These are phyloP conservation scores for Jatropha podagrica DNA, from an alignment of 441 rosid species.

Conservation along the genomic window DNA sequence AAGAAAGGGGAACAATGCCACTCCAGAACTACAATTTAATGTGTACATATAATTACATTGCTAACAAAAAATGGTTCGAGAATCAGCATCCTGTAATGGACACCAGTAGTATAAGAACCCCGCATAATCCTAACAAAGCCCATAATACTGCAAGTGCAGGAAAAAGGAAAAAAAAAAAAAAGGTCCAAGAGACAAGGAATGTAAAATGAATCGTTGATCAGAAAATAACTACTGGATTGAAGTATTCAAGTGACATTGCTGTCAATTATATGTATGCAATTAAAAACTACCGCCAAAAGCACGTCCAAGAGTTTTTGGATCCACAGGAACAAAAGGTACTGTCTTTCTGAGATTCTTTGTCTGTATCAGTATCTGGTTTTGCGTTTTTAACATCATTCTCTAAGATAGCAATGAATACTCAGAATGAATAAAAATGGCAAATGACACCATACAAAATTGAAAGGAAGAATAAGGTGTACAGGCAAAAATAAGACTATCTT, in stretches of 20 bases:
- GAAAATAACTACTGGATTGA: background rate
- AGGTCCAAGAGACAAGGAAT: too few relatives aligned
- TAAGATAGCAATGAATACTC: constrained; percentile 19
- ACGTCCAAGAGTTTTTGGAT: constrained; percentile 10
- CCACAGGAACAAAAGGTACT: constrained; percentile 52
- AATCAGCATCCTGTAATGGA: constrained; percentile 75
- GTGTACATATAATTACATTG: constrained; percentile 56
- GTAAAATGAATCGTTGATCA: background rate
- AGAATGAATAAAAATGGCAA: constrained; percentile 15
- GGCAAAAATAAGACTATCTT: constrained; percentile 33
- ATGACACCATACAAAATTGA: constrained; percentile 15
- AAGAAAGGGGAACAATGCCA: constrained; percentile 19
- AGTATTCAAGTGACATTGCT: background rate
- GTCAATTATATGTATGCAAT: background rate
- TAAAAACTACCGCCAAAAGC: background rate
- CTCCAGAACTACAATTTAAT: constrained; percentile 6
- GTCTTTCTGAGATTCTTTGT: constrained; percentile 41
- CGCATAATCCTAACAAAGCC: constrained; percentile 15
- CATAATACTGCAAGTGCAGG: background rate
- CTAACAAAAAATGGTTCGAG: constrained; percentile 83
- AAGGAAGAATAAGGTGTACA: background rate
- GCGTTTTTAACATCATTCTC: constrained; percentile 42
- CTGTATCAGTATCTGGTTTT: constrained; percentile 32
- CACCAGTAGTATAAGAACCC: constrained; percentile 50
- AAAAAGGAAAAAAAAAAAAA: background rate